Evolutionary conservation across 208 protist genomes (phyloP).

Genomic region (Acanthamoeba lugdunensis): DNA sequence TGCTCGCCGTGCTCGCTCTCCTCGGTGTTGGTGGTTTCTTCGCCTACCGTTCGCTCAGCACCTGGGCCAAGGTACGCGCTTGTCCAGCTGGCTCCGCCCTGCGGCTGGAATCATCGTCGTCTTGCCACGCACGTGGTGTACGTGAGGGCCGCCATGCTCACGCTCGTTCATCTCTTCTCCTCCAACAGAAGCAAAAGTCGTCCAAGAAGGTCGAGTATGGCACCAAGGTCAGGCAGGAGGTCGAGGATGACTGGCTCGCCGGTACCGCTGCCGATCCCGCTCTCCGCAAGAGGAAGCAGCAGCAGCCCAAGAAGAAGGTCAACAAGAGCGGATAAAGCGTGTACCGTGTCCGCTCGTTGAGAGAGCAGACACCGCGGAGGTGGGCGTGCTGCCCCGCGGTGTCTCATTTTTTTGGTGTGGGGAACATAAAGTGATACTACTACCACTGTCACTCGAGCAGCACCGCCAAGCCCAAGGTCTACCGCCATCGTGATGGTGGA

Average conservation of each 20-base stretch:
- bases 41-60: constrained; percentile 32
- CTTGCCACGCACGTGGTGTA: neutral
- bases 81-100: neutral
- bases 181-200: neutral
- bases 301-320: constrained; percentile 38
- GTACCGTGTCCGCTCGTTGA: neutral
- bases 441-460: too few relatives aligned
- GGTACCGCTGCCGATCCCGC: constrained; percentile 27
- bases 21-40: constrained; percentile 2
- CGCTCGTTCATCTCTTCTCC: neutral
- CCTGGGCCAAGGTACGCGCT: constrained; percentile 25
- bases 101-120: neutral
- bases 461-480: too few relatives aligned
- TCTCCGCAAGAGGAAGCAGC: constrained; percentile 50
- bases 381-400: too few relatives aligned
- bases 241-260: constrained; percentile 47
- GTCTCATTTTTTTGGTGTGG: too few relatives aligned
- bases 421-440: too few relatives aligned
- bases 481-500: too few relatives aligned
- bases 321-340: constrained; percentile 18
- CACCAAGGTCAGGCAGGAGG: constrained; percentile 49
- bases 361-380: too few relatives aligned
- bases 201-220: constrained; percentile 38
- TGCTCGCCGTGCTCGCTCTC: constrained; percentile 26
- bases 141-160: neutral